Base-by-base conservation (phyloP, 495 filamentous ascomycete species). In the Penicillium verhagenii region DNA sequence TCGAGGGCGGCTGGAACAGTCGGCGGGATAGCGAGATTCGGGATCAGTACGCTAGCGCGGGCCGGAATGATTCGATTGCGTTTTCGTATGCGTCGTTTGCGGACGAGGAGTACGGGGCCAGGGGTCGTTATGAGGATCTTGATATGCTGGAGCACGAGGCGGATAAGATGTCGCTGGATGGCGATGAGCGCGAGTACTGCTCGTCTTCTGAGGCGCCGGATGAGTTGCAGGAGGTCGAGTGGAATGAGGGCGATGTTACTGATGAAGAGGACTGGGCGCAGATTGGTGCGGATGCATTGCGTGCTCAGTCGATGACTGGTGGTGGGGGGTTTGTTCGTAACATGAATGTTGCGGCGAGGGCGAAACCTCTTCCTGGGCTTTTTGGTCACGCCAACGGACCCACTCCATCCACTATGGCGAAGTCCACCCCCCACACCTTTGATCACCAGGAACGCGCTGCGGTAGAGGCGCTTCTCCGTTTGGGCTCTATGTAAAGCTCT, bases 191-290 rank as follows among this genome's bases (percentile, higher is more conserved):
- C 33, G 84, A 78, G 35, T 87, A 86, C 53, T 86, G 83, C 33
- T 89, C 89, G 38, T 87, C 86, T 46, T 90, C 86, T 28, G 87
- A 88, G 58, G 83, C 81, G n/a, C 85, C 79, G 11, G 86, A 87
- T 59, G 84, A 86, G 38, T 63, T 77, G n/a, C 73, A 60, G 18
- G 84, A 84, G 50, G 85, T 86, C 26, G 79, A 87, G 62, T 77
- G 78, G 61, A 82, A 88, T 65, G 84, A 90, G 51, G 87, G 88
- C 59, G 90, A 95, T 66, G 80, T 86, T 48, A 97, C 94, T n/a
- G 94, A 98, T 70, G 91, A 96, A 58, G 94, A 98, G 69, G 93
- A 98, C 73, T 96, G 92, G 92, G 91, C 90, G 19, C 84, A 86
- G 52, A 90, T 96, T 43, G 93, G 92, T 24, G 89, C 92, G 19